phyloP scores from a whole-genome alignment of 2,329 filamentous ascomycete genomes.

The Aspergillus ustus region DNA sequence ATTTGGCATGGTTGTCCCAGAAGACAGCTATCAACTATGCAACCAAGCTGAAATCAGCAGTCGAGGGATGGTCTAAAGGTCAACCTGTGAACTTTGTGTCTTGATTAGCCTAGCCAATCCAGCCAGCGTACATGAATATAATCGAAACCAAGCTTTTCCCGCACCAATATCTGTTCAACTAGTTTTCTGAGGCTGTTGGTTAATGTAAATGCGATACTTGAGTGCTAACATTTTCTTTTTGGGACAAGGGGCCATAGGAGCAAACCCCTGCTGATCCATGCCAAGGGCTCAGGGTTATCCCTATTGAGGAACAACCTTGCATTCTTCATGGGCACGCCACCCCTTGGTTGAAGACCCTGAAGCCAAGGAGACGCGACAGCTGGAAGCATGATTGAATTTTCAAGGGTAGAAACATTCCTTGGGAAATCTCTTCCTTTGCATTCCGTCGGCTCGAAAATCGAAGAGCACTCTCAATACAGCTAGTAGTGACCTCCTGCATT shows the following conservation, averaged over 20 bases:
- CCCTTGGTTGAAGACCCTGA: background rate
- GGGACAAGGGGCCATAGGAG: background rate
- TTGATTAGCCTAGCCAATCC: constrained; percentile 1
- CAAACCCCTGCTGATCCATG: too few relatives aligned
- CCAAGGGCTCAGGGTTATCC: background rate
- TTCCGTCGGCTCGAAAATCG: background rate
- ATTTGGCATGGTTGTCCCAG: constrained; percentile 59
- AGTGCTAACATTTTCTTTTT: background rate
- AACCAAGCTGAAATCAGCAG: constrained; percentile 50
- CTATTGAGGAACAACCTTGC: background rate
- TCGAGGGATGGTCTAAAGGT: constrained; percentile 52
- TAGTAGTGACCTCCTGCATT: constrained; percentile 6
- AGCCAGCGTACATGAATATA: background rate
- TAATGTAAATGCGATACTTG: background rate
- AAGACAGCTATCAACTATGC: constrained; percentile 54
- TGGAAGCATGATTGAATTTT: background rate
- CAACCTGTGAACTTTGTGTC: constrained; percentile 27
- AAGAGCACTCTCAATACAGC: background rate
- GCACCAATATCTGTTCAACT: background rate
- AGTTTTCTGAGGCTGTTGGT: too few relatives aligned
- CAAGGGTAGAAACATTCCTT: background rate
- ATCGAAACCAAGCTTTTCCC: background rate
- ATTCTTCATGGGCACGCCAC: background rate
- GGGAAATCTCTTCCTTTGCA: background rate
- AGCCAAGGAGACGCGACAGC: background rate